Evolutionary conservation across 805 yeast species (phyloP).

Genomic region (Candida oleophila): DNA sequence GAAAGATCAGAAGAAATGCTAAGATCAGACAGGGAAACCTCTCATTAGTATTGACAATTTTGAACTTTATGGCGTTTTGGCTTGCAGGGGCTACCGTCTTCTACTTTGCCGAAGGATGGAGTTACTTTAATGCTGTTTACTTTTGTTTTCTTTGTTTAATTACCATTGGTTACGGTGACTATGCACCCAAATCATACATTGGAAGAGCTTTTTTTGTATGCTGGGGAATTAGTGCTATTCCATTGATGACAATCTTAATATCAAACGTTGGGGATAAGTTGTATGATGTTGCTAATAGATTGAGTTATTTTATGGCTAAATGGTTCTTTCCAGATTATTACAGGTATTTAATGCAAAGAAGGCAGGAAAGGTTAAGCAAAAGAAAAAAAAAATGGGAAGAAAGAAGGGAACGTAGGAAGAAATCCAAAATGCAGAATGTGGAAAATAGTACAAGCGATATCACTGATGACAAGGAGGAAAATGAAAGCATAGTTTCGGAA

Average conservation of each 20-base stretch:
- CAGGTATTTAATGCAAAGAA: neutral
- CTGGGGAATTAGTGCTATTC: slow-evolving; percentile 84
- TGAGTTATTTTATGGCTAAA: slow-evolving; percentile 11
- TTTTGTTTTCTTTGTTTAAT: slow-evolving; percentile 73
- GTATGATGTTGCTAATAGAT: slow-evolving; percentile 25
- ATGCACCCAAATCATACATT: slow-evolving; percentile 57
- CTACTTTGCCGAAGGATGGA: slow-evolving; percentile 63
- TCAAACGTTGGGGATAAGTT: slow-evolving; percentile 69
- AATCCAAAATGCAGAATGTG: slow-evolving; percentile 8
- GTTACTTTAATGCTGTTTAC: slow-evolving; percentile 68
- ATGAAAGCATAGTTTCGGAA: neutral
- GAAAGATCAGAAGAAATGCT: slow-evolving; percentile 46
- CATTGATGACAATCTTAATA: slow-evolving; percentile 79
- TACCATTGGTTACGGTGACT: slow-evolving; percentile 86
- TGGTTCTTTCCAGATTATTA: slow-evolving; percentile 6
- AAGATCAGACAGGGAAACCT: slow-evolving; percentile 33
- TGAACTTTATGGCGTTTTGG: slow-evolving; percentile 59
- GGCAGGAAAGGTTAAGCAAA: neutral
- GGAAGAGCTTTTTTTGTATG: slow-evolving; percentile 72
- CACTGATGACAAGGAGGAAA: slow-evolving; percentile 2
- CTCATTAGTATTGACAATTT: slow-evolving; percentile 39
- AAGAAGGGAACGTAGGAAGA: slow-evolving; percentile 3
- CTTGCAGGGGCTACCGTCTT: slow-evolving; percentile 72
- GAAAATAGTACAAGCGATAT: neutral
- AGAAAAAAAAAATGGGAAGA: neutral